phyloP scores from a whole-genome alignment of 1,284 basidiomycete species.

The Tilletia walkeri region DNA sequence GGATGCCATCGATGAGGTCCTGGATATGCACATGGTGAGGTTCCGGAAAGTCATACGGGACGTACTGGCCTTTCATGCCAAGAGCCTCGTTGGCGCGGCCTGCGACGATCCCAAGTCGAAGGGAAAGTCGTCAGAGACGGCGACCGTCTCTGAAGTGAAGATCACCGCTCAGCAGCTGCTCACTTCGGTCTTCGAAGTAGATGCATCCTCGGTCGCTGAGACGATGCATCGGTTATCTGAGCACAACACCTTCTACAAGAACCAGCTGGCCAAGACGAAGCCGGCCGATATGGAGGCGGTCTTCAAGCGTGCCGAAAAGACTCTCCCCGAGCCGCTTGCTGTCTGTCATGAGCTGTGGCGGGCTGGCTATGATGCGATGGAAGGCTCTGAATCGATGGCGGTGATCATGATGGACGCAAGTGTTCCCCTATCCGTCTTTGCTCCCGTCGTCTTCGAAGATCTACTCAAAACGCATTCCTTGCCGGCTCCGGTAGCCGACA shows the following conservation, averaged over 20 bases:
- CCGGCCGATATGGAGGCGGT: not conserved
- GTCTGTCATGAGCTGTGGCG: constrained; percentile 5
- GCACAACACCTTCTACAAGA: not conserved
- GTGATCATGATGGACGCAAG: constrained; percentile 3
- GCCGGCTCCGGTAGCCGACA: not conserved
- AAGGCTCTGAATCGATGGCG: not conserved
- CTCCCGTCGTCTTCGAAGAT: constrained; percentile 2
- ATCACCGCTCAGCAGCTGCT: not conserved
- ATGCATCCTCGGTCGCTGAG: not conserved
- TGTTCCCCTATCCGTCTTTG: constrained; percentile 7
- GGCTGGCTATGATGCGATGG: constrained; percentile 9
- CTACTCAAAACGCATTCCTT: not conserved
- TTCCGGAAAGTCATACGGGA: not conserved
- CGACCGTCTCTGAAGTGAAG: too few relatives aligned
- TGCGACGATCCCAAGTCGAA: not conserved
- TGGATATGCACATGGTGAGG: too few relatives aligned
- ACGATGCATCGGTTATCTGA: not conserved
- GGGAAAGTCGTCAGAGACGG: too few relatives aligned
- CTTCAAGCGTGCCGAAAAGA: not conserved
- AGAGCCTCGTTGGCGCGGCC: not conserved
- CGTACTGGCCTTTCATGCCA: constrained; percentile 4
- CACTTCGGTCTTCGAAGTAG: not conserved
- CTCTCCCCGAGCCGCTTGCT: not conserved
- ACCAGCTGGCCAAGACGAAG: not conserved
- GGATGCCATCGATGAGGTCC: too few relatives aligned